phyloP scores from a whole-genome alignment of 257 asterid genomes.

The Fraxinus cuspidata region DNA sequence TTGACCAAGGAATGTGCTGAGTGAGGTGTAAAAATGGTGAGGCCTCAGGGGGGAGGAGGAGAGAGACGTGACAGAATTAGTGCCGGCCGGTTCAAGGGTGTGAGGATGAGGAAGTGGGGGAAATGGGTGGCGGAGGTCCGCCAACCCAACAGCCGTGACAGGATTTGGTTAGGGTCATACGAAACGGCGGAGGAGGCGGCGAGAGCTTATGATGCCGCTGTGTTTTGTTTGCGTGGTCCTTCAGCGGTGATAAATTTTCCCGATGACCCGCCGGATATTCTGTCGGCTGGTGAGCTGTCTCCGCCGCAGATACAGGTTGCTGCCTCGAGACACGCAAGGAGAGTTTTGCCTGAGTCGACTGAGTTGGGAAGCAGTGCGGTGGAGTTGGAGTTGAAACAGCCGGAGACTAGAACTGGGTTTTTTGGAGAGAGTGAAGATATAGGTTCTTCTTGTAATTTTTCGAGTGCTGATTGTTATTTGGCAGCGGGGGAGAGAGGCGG shows the following conservation, averaged over 20 bases:
- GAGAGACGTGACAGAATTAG: constrained; percentile 27
- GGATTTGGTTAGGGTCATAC: constrained; percentile 82
- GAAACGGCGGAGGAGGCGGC: constrained; percentile 79
- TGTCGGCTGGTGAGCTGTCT: constrained; percentile 36
- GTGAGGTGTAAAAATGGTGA: constrained; percentile 39
- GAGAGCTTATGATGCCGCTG: constrained; percentile 77
- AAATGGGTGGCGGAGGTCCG: constrained; percentile 85
- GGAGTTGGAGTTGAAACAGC: constrained; percentile 25
- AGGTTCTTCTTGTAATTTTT: constrained; percentile 19
- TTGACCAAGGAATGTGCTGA: background rate
- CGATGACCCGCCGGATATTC: constrained; percentile 47
- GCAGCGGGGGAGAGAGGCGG: constrained; percentile 27
- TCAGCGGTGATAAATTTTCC: constrained; percentile 67
- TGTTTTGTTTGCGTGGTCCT: constrained; percentile 61
- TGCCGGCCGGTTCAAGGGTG: constrained; percentile 56
- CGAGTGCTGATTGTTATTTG: constrained; percentile 17
- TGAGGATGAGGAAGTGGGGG: constrained; percentile 81
- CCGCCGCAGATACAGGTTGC: constrained; percentile 62
- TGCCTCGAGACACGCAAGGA: constrained; percentile 62
- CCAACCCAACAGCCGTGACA: constrained; percentile 69
- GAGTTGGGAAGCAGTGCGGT: background rate
- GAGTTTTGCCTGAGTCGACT: constrained; percentile 15
- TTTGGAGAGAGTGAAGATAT: constrained; percentile 23
- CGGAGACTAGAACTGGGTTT: constrained; percentile 30
- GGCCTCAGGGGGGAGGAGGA: constrained; percentile 35